Evolutionary conservation across 2,329 filamentous ascomycete species (phyloP), one percentile per base, ranked within the genome.

Genomic region (Apiospora saccharicola): DNA sequence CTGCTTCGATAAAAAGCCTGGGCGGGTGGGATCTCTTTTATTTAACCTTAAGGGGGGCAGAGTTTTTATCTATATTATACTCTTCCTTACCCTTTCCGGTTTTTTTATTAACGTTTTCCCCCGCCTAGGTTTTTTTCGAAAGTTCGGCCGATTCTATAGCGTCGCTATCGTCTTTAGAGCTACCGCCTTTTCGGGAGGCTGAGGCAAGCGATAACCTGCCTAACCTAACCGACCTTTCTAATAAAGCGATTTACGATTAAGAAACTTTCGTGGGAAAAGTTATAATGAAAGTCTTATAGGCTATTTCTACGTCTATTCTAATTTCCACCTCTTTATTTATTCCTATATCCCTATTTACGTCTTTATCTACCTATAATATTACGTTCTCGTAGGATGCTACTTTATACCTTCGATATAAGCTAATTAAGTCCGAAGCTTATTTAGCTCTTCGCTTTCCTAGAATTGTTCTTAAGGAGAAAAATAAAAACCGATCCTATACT

Each of bases 11-110:
- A 67, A 34, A 41, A 67, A 67, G 64, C 64, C 64, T 67, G 34
- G 64, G 64, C 64, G 64, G 64, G 64, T 67, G 64, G 64, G 64
- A 67, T 67, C 64, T 67, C 64, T 67, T 37, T 41, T 67, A 22
- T 67, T 13, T 53, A 53, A 53, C 49, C 49, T 43, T 44, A 37
- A 67, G 64, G 64, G 64, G 64, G 64, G 22, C 19, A 43, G 22
- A n/a, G 22, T 67, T 67, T 43, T 44, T 53, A 30, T 53, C 49
- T 12, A 53, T 53, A 12, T 24, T 53, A 53, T 67, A 19, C 64
- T 67, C 64, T 67, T 67, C 64, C 19, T 37, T 67, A 37, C 37
- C 64, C 64, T 44, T 24, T n/a, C 26, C 37, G 37, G 64, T 24
- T 67, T 37, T 22, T 44, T 19, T 43, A 37, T 37, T 67, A 67